phyloP scores from a whole-genome alignment of 1,139 yeast genomes.

The Blastobotrys buckinghamii region DNA sequence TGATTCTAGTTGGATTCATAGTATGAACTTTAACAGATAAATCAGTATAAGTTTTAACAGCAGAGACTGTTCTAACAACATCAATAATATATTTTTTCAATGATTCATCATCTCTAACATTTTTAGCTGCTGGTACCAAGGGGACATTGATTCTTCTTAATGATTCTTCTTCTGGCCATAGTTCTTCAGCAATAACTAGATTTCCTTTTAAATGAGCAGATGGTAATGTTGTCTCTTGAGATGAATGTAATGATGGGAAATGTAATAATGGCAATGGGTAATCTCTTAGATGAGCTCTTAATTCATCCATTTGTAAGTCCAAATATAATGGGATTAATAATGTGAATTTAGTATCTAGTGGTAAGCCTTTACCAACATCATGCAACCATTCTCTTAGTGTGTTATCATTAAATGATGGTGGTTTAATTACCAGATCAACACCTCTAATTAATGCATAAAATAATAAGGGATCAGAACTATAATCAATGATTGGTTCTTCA shows the following conservation, averaged over 20 bases:
- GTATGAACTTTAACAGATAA: conserved; percentile 53
- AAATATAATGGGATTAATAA: conserved; percentile 59
- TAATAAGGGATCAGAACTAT: conserved; percentile 58
- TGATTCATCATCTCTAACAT: conserved; percentile 34
- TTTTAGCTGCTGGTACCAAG: conserved; percentile 41
- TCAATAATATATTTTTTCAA: conserved; percentile 44
- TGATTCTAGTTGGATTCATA: conserved; percentile 55
- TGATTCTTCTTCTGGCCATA: conserved; percentile 41
- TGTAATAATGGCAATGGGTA: conserved; percentile 56
- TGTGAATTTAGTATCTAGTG: conserved; percentile 61
- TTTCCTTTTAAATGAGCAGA: conserved; percentile 42
- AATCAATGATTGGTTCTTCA: conserved; percentile 53
- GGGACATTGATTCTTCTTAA: conserved; percentile 61
- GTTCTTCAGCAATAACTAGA: conserved; percentile 51
- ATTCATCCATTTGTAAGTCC: conserved; percentile 44
- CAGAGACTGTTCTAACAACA: conserved; percentile 70
- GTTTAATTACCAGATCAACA: conserved; percentile 47
- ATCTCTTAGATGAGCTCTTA: conserved; percentile 55
- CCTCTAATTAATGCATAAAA: conserved; percentile 52
- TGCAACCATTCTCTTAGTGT: conserved; percentile 56
- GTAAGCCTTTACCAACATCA: conserved; percentile 78
- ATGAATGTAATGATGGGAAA: conserved; percentile 35
- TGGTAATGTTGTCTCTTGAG: conserved; percentile 32
- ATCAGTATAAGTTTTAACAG: conserved; percentile 68
- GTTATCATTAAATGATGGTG: conserved; percentile 51